Conservation (phyloP, 2,329 filamentous ascomycete species). For the Lecanoromycetidae sp. region DNA sequence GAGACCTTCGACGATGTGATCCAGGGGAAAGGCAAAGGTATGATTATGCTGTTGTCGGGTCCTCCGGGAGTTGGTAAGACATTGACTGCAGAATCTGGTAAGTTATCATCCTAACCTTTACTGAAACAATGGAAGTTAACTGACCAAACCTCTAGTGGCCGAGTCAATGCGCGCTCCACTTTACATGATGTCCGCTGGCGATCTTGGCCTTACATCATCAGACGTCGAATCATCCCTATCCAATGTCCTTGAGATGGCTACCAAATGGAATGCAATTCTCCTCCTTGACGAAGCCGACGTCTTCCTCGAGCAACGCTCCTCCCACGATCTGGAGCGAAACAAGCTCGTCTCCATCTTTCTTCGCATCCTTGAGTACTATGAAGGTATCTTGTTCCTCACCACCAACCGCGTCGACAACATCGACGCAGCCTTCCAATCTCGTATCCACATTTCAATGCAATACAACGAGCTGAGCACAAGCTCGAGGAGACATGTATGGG, state of each 20-base stretch:
- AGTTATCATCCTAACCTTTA: neutral
- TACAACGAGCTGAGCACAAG: constrained; percentile 31
- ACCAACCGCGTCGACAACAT: constrained; percentile 35
- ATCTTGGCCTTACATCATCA: constrained; percentile 35
- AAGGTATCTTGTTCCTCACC: constrained; percentile 36
- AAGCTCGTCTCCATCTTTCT: constrained; percentile 34
- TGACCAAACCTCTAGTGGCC: constrained; percentile 27
- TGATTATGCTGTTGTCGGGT: constrained; percentile 40
- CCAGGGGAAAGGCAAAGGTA: constrained; percentile 40
- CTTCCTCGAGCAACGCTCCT: constrained; percentile 30
- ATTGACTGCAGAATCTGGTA: constrained; percentile 34
- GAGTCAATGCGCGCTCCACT: constrained; percentile 41
- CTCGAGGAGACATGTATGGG: constrained; percentile 32
- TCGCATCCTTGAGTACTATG: constrained; percentile 27
- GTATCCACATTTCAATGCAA: constrained; percentile 33
- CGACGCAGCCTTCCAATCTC: constrained; percentile 35
- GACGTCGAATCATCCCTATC: constrained; percentile 35
- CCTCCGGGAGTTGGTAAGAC: constrained; percentile 45
- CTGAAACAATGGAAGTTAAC: neutral
- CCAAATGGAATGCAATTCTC: constrained; percentile 40
- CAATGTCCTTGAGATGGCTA: constrained; percentile 36
- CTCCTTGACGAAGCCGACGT: constrained; percentile 42
- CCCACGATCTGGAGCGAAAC: constrained; percentile 34
- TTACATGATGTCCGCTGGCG: constrained; percentile 38
- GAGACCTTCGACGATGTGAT: constrained; percentile 39